phyloP scores from a whole-genome alignment of 2,329 filamentous ascomycete species.

The Botrytis deweyae region DNA sequence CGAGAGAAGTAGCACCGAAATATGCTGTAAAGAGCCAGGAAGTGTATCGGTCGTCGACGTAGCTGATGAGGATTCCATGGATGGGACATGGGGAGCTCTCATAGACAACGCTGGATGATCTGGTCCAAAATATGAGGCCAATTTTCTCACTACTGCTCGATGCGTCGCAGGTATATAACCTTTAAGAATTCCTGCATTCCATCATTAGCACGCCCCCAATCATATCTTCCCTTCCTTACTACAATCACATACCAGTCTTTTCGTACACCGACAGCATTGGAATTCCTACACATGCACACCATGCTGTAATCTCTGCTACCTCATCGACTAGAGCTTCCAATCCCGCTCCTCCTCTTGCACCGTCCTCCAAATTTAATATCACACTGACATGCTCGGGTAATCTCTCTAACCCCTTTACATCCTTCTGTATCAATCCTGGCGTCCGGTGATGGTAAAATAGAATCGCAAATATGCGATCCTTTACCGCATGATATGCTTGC shows the following conservation, averaged over 20 bases:
- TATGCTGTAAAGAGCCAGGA: constrained; percentile 42
- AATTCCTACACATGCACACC: constrained; percentile 89
- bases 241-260: constrained; percentile 65
- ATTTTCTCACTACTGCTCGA: constrained; percentile 72
- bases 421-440: constrained; percentile 85
- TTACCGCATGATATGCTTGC: constrained; percentile 74
- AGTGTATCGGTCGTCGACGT: constrained; percentile 45
- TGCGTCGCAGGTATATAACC: constrained; percentile 84
- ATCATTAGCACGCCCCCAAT: constrained; percentile 22
- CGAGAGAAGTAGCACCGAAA: constrained; percentile 75
- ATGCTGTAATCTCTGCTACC: constrained; percentile 86
- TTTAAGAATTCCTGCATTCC: constrained; percentile 73
- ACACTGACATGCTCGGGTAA: constrained; percentile 86
- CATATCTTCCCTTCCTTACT: background rate
- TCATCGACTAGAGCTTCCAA: constrained; percentile 85
- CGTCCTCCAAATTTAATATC: constrained; percentile 72
- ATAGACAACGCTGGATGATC: constrained; percentile 70
- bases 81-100: constrained; percentile 67
- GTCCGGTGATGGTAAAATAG: constrained; percentile 95
- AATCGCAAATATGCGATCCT: constrained; percentile 75
- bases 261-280: constrained; percentile 89
- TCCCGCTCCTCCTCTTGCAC: constrained; percentile 67
- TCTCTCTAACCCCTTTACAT: constrained; percentile 72
- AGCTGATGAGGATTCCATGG: constrained; percentile 50
- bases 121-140: constrained; percentile 83